phyloP scores from a whole-genome alignment of 306 rosid species.

The Prosopis cineraria region DNA sequence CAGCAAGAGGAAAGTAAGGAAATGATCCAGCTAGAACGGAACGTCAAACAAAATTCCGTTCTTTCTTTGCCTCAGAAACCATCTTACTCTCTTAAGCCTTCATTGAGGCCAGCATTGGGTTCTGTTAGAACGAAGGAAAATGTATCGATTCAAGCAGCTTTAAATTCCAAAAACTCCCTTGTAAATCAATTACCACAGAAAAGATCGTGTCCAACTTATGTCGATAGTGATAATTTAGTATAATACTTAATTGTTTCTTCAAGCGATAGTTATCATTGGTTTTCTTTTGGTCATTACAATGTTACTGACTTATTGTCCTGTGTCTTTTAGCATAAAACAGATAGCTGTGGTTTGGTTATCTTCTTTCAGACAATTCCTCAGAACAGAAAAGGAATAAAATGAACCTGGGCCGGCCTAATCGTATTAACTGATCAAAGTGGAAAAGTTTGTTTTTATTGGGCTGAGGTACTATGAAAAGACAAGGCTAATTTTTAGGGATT shows the following conservation, averaged over 20 bases:
- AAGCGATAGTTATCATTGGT: neutral
- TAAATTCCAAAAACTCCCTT: conserved; percentile 42
- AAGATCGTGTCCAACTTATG: conserved; percentile 55
- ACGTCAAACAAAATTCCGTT: conserved; percentile 40
- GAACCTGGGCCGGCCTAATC: no score
- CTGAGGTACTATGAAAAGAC: no score
- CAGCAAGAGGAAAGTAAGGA: conserved; percentile 51
- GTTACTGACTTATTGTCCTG: neutral
- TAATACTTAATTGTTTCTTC: neutral
- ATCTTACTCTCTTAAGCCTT: conserved; percentile 42
- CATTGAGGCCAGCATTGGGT: conserved; percentile 37
- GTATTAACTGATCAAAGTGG: no score
- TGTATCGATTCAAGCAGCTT: conserved; percentile 36
- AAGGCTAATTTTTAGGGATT: no score
- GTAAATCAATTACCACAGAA: conserved; percentile 65
- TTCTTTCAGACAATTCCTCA: no score
- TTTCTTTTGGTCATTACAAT: neutral
- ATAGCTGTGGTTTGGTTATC: neutral
- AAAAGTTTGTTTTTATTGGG: no score
- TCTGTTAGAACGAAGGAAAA: conserved; percentile 40
- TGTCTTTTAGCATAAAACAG: neutral
- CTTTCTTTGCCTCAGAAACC: conserved; percentile 48
- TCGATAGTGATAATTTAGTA: conserved; percentile 1
- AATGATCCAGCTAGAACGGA: conserved; percentile 38
- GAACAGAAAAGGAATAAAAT: no score